A percentile compares a stretch with the other conserved stretches of the same genome.
Conservation (phyloP, 2,329 filamentous ascomycete genomes). For the Talaromyces amestolkiae region DNA sequence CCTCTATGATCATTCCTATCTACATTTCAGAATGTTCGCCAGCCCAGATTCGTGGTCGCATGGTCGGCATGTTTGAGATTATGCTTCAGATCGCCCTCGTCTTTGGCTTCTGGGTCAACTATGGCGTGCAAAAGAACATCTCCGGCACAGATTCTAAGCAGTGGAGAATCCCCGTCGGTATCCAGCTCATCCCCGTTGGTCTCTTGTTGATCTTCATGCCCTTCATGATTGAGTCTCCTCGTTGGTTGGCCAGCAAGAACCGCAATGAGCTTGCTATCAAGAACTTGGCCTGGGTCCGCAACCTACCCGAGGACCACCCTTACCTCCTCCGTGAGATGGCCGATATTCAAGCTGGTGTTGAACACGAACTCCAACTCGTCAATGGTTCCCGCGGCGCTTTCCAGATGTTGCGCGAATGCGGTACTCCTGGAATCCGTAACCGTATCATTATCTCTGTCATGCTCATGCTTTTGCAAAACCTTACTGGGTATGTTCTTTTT, state of each 20-base stretch:
- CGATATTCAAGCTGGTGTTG: constrained; percentile 34
- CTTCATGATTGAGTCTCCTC: constrained; percentile 61
- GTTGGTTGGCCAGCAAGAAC: constrained; percentile 64
- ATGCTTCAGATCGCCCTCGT: constrained; percentile 49
- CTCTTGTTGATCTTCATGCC: constrained; percentile 60
- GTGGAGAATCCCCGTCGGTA: constrained; percentile 60
- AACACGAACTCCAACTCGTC: background rate
- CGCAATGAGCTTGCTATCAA: constrained; percentile 60
- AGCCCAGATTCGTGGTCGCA: constrained; percentile 55
- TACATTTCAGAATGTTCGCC: constrained; percentile 60
- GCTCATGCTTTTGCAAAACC: constrained; percentile 9
- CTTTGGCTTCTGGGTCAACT: constrained; percentile 52
- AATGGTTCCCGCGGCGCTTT: background rate
- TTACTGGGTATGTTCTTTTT: background rate
- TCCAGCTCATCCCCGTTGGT: constrained; percentile 61
- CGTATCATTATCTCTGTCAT: constrained; percentile 2
- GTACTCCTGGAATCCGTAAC: constrained; percentile 2
- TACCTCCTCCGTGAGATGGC: constrained; percentile 51
- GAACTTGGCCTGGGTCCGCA: constrained; percentile 55
- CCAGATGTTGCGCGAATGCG: constrained; percentile 3
- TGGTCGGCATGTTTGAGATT: constrained; percentile 60
- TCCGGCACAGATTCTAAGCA: constrained; percentile 43
- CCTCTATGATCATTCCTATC: constrained; percentile 55
- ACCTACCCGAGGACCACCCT: constrained; percentile 50
- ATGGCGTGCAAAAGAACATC: constrained; percentile 40